phyloP scores from a whole-genome alignment of 2,329 filamentous ascomycete species.

The Clarireedia monteithiana region DNA sequence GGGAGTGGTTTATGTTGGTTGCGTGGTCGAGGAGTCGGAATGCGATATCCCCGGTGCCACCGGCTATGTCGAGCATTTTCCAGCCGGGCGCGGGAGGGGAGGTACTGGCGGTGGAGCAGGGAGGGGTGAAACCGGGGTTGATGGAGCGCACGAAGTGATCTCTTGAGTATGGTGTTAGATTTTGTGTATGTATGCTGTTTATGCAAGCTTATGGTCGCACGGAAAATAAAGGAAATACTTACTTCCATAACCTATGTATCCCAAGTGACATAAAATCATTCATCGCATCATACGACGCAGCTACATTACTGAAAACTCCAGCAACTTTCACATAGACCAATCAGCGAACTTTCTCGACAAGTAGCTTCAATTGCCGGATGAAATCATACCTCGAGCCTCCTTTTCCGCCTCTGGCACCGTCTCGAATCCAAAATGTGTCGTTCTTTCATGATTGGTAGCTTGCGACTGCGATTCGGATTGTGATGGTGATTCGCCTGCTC shows the following conservation, averaged over 20 bases:
- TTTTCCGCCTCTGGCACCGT: constrained; percentile 30
- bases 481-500: constrained; percentile 7
- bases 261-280: constrained; percentile 99
- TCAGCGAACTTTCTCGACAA: constrained; percentile 3
- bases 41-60: constrained; percentile 94
- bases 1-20: constrained; percentile 71
- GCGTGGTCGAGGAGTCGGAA: constrained; percentile 92
- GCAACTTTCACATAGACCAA: constrained; percentile 32
- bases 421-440: constrained; percentile 31
- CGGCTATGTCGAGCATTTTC: constrained; percentile 89
- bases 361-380: not conserved
- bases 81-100: constrained; percentile 41
- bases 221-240: constrained; percentile 28
- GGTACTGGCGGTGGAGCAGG: constrained; percentile 29
- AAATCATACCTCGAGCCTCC: constrained; percentile 26
- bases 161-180: constrained; percentile 29
- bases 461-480: constrained; percentile 7
- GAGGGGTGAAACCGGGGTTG: constrained; percentile 51
- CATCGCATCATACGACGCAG: constrained; percentile 86
- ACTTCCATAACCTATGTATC: constrained; percentile 91
- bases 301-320: constrained; percentile 89
- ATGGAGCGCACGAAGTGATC: constrained; percentile 91
- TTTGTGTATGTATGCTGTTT: not conserved
- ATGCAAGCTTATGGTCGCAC: not conserved
- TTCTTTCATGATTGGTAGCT: constrained; percentile 23